Evolutionary conservation across 2,329 filamentous ascomycete species (phyloP).

Genomic region (Monosporascus cannonballus): DNA sequence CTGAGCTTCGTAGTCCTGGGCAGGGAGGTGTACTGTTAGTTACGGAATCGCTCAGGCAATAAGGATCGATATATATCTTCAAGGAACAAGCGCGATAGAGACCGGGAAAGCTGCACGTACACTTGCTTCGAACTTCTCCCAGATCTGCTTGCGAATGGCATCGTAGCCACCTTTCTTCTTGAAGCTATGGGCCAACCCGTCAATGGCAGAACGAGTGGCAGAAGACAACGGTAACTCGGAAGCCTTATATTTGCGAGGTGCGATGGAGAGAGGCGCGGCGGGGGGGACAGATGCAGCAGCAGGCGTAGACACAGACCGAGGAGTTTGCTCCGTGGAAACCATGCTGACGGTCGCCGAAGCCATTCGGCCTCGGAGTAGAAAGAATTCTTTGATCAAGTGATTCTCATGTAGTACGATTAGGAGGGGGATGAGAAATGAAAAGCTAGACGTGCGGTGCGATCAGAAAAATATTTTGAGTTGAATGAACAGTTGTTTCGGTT

Average conservation of each 20-base stretch:
- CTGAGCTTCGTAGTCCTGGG: constrained; percentile 62
- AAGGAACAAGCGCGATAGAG: background rate
- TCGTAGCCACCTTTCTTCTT: constrained; percentile 86
- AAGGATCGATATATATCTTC: too few relatives aligned
- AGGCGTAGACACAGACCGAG: constrained; percentile 12
- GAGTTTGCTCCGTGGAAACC: constrained; percentile 23
- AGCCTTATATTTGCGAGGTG: constrained; percentile 55
- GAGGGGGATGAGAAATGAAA: background rate
- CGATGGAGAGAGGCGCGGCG: constrained; percentile 1
- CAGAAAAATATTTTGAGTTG: too few relatives aligned
- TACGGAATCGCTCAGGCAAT: background rate
- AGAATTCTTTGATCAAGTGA: background rate
- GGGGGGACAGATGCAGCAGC: constrained; percentile 5
- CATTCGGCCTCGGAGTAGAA: constrained; percentile 12
- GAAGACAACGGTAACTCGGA: constrained; percentile 70
- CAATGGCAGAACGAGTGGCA: constrained; percentile 67
- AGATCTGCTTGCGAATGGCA: constrained; percentile 67
- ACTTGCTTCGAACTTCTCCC: constrained; percentile 66
- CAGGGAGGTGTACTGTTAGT: background rate
- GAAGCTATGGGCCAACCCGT: constrained; percentile 70
- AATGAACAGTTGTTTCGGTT: too few relatives aligned
- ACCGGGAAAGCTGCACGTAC: constrained; percentile 36
- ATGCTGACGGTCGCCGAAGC: constrained; percentile 18
- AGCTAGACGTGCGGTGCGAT: too few relatives aligned
- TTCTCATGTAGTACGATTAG: constrained; percentile 5